These are phyloP conservation scores for Diplotaxis tenuifolia DNA, from an alignment of 345 rosid species.

Conservation along the genomic window DNA sequence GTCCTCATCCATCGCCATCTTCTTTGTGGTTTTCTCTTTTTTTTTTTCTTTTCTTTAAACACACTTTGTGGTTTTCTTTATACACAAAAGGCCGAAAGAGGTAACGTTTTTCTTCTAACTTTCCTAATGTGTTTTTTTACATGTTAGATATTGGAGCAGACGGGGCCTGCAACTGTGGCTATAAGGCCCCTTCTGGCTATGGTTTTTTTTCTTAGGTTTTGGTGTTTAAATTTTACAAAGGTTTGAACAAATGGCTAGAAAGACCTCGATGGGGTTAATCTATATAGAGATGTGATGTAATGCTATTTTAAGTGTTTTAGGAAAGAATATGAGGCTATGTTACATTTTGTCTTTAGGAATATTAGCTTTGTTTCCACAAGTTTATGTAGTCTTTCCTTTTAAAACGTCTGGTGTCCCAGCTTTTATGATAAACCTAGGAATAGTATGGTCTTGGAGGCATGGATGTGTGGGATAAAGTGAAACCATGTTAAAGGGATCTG, in stretches of 20 bases:
- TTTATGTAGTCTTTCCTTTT: neutral
- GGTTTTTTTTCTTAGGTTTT: neutral
- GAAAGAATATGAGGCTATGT: conserved; percentile 22
- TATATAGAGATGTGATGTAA: neutral
- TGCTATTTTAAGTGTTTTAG: conserved; percentile 24
- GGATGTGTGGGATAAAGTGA: conserved; percentile 1
- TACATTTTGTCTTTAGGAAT: conserved; percentile 28
- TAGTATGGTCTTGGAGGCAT: conserved; percentile 12
- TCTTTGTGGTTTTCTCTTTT: neutral
- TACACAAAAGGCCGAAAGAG: neutral
- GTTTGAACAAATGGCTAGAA: neutral
- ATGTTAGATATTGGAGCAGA: conserved; percentile 18
- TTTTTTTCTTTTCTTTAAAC: no score
- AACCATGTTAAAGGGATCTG: neutral
- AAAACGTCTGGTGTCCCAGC: conserved; percentile 9
- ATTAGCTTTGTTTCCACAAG: neutral
- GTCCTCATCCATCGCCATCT: conserved; percentile 18
- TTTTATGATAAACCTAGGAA: conserved; percentile 23
- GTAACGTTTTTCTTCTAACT: neutral
- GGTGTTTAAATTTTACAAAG: conserved; percentile 5
- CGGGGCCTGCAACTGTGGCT: conserved; percentile 28
- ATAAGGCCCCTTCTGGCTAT: conserved; percentile 28
- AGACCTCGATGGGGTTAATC: conserved; percentile 17
- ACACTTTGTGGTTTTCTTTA: neutral
- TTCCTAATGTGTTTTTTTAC: neutral